Percentiles rank a stretch among this genome's conserved stretches.
Evolutionary conservation across 208 protist species (phyloP).

Genomic region (Wallacemonas sp.): DNA sequence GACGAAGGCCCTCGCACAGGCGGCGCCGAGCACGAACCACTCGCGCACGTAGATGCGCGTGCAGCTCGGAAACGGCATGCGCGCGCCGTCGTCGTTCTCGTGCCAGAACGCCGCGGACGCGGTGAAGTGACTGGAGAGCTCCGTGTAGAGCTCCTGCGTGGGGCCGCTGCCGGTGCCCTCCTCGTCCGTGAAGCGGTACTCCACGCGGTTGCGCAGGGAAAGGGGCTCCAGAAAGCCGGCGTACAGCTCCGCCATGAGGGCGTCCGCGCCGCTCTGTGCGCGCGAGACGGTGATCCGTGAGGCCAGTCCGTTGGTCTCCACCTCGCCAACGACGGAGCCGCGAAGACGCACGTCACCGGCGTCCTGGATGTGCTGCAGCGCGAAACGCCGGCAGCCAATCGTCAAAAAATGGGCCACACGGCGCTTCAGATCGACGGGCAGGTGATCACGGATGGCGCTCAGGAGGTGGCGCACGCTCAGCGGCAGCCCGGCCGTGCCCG

Average conservation of each 20-base stretch:
- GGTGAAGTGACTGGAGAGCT: constrained; percentile 59
- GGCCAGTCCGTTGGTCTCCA: constrained; percentile 56
- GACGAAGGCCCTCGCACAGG: constrained; percentile 66
- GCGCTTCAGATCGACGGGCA: constrained; percentile 60
- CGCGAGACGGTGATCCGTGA: constrained; percentile 55
- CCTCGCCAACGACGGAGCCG: constrained; percentile 52
- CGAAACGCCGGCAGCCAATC: constrained; percentile 75
- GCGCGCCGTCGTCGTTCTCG: constrained; percentile 47
- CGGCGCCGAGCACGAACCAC: constrained; percentile 79
- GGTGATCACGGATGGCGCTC: constrained; percentile 24
- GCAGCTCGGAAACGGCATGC: constrained; percentile 59
- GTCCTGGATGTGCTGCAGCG: constrained; percentile 65
- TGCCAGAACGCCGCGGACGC: constrained; percentile 55
- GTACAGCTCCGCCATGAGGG: constrained; percentile 38
- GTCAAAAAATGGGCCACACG: constrained; percentile 65
- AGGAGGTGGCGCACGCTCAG: constrained; percentile 32
- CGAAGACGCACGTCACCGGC: constrained; percentile 25
- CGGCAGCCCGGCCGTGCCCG: constrained; percentile 57
- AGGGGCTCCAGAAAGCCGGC: constrained; percentile 40
- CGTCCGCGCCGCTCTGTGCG: constrained; percentile 20
- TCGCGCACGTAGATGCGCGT: constrained; percentile 40
- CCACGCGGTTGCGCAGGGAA: constrained; percentile 60
- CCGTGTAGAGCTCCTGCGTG: constrained; percentile 87
- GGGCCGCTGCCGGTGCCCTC: constrained; percentile 85
- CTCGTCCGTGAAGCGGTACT: constrained; percentile 80